Base-by-base conservation (phyloP, 129 eudicot genomes). In the Scalesia atractyloides region DNA sequence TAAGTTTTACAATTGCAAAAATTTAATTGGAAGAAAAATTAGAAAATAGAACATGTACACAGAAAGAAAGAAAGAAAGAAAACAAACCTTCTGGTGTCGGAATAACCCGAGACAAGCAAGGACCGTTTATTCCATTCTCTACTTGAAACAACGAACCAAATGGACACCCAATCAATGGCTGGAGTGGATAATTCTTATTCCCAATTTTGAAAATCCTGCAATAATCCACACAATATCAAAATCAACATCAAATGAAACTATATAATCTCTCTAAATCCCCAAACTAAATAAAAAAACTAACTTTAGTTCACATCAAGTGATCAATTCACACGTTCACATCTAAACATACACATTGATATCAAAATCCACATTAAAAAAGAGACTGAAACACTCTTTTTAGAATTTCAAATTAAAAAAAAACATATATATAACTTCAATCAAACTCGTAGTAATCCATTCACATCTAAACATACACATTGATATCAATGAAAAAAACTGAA, bases 141-240 rank as follows among this genome's bases (percentile, higher is more conserved):
- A 90, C 89, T 72, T 90, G 86, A 82, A 90, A 94, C 33, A 85
- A 22, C n/a, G 96, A 85, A 6, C 98, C 98, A 68, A 94, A 94
- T 2, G 89, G 88, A 66, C 89, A 90, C 22, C 97, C 96, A 76
- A 90, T 94, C 79, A 94, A 80, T 22, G 98, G 97, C 86, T 80
- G 86, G 60, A 94, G 89, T 6, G 91, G 83, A 24, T 81, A 82
- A 43, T 74, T 74, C 74, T 84, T 86, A 76, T 82, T 82, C 79
- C 97, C 92, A 75, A 87, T 82, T 85, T 90, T 93, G 79, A 93
- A 49, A 73, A 82, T 82, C 84, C 96, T 90, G 69, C 74, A 75
- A 66, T 66, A 77, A 64, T 73, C 58, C 47, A 62, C 5, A 48
- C 56, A 68, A 64, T 53, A 75, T 10, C 41, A 50, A 17, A 68